Percentiles rank a stretch among this genome's conserved stretches.
Evolutionary conservation across 2,329 filamentous ascomycete species (phyloP).

Genomic region (Verticillium nonalfalfae): DNA sequence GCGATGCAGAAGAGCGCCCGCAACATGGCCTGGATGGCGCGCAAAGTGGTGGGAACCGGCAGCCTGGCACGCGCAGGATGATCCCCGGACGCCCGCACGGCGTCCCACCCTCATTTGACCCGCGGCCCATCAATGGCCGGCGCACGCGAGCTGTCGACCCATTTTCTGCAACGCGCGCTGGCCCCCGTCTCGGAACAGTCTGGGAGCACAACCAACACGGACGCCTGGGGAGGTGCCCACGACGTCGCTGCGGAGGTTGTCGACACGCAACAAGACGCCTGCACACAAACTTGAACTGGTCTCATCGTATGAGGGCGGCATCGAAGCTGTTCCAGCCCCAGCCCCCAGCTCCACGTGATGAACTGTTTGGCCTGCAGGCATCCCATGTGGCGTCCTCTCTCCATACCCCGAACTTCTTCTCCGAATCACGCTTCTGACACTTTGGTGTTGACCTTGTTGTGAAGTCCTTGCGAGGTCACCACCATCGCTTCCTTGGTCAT

Average conservation of each 20-base stretch:
- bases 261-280: neutral
- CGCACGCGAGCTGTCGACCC: neutral
- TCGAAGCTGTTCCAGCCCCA: neutral
- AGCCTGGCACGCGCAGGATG: conserved; percentile 8
- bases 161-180: neutral
- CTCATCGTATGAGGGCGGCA: neutral
- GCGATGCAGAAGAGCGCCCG: conserved; percentile 12
- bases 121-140: neutral
- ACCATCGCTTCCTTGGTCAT: neutral
- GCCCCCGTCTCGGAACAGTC: neutral
- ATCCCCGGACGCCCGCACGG: conserved; percentile 1
- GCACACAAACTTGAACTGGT: neutral
- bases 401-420: neutral
- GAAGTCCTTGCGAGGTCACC: neutral
- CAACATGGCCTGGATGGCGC: conserved; percentile 3
- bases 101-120: neutral
- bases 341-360: neutral
- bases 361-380: too few relatives aligned
- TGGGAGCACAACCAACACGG: neutral
- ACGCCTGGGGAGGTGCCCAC: neutral
- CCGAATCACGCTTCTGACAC: neutral
- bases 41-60: conserved; percentile 7
- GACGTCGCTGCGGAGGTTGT: neutral
- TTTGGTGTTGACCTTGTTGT: neutral
- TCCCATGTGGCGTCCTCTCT: neutral